Percentiles rank a stretch among this genome's conserved stretches.
These are phyloP conservation scores for Tylopilus orsonianus DNA, from an alignment of 1,284 basidiomycete genomes.

Conservation along the genomic window DNA sequence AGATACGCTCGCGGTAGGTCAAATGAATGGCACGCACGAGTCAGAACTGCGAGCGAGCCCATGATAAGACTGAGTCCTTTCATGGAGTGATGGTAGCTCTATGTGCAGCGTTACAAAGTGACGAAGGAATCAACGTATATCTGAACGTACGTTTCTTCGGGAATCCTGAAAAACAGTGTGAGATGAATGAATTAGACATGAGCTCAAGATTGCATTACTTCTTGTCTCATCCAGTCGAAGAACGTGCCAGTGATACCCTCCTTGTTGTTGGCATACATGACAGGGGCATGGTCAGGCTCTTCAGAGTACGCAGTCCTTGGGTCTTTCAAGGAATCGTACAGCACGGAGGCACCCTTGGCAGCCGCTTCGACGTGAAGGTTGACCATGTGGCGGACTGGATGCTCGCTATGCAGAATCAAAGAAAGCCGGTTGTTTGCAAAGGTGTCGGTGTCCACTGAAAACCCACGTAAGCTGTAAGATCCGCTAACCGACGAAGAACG, in stretches of 20 bases:
- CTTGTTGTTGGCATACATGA: conserved; percentile 20
- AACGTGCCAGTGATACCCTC: conserved; percentile 28
- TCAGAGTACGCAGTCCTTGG: conserved; percentile 25
- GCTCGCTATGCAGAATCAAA: conserved; percentile 29
- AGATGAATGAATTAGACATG: neutral
- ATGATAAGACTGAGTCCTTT: conserved; percentile 25
- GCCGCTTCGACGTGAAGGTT: conserved; percentile 23
- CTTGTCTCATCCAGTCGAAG: conserved; percentile 30
- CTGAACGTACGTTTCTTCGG: conserved; percentile 20
- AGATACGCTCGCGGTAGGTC: neutral
- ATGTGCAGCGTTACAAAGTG: neutral
- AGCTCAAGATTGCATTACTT: conserved; percentile 12
- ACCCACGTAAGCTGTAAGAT: neutral
- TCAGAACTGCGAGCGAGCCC: conserved; percentile 29
- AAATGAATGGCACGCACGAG: conserved; percentile 14
- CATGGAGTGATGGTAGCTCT: conserved; percentile 30
- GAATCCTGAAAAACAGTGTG: conserved; percentile 7
- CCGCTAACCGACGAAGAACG: neutral
- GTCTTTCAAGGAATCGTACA: conserved; percentile 31
- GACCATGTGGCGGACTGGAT: conserved; percentile 24
- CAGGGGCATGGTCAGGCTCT: conserved; percentile 22
- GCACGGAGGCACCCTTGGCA: conserved; percentile 24
- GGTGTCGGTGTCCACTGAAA: conserved; percentile 27
- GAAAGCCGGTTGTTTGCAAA: conserved; percentile 40
- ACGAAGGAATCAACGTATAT: neutral